phyloP scores from a whole-genome alignment of 2,329 filamentous ascomycete species.

The Hymenoscyphus linearis region DNA sequence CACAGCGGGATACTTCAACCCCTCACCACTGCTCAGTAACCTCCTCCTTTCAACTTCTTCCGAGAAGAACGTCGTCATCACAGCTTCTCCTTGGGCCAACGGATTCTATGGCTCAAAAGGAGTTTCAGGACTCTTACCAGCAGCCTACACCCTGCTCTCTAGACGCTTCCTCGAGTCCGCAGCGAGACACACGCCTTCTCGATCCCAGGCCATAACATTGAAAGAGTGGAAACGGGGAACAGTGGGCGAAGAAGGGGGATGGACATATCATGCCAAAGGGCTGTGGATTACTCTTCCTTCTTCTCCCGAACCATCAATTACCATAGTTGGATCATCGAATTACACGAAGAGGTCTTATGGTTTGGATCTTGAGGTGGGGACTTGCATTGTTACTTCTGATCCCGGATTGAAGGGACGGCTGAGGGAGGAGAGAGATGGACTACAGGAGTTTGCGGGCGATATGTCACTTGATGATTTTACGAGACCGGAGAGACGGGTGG shows the following conservation, averaged over 20 bases:
- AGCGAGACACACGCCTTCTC: constrained; percentile 29
- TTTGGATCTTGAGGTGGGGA: constrained; percentile 85
- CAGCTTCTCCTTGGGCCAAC: constrained; percentile 88
- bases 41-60: constrained; percentile 72
- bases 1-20: constrained; percentile 98
- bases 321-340: constrained; percentile 85
- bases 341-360: constrained; percentile 94
- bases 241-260: constrained; percentile 74
- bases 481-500: constrained; percentile 74
- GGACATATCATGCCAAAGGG: constrained; percentile 98
- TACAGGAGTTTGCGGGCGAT: constrained; percentile 66
- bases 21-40: constrained; percentile 74
- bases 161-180: constrained; percentile 62
- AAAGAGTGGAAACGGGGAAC: constrained; percentile 86
- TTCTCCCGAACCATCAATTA: constrained; percentile 65
- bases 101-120: constrained; percentile 89
- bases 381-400: constrained; percentile 77
- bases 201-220: constrained; percentile 58
- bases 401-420: constrained; percentile 64
- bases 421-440: constrained; percentile 73
- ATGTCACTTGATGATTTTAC: constrained; percentile 76
- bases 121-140: constrained; percentile 82
- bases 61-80: constrained; percentile 73
- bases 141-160: constrained; percentile 86
- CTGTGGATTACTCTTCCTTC: constrained; percentile 73